Base-by-base conservation (phyloP, 2,329 filamentous ascomycete species). In the Blastomyces silverae region DNA sequence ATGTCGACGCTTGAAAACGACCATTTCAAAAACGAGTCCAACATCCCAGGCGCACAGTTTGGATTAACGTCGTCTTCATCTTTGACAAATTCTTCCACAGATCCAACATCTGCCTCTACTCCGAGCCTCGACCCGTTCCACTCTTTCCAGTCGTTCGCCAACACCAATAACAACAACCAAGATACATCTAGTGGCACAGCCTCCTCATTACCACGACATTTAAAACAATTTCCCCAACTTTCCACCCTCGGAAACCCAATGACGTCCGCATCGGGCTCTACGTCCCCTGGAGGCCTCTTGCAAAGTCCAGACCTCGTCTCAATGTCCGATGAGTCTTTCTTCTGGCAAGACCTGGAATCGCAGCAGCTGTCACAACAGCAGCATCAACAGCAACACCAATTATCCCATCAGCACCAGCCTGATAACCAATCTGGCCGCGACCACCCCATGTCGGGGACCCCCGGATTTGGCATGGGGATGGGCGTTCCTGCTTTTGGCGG, bases 1-100 rank as follows among this genome's bases (percentile, higher is more conserved):
- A 78, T 81, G 76, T 79, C 78, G 5, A 79, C 76, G 6, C 68
- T 81, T 53, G 79, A 81, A 70, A 74, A 79, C 62, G 74, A 73
- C 25, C 75, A 78, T 66, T 78, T 79, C 69, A 71, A 74, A 22
- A 68, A 76, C 28, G 67, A 69, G 1, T 60, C 62, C 22, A 48
- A 58, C n/a, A 64, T 60, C 34, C 17, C 60, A 22, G 46, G 56
- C 2, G 64, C 58, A 15, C 67, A 67, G 48, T 65, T 64, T 25
- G 55, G 63, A 8, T 68, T 66, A 48, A 55, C 62, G 39, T 31
- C 63, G 10, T 61, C 50, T n/a, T 62, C 50, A 55, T 46, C 63
- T 34, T 15, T 53, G 37, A 56, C 61, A 20, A 44, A 50, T 55
- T 31, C 50, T 4, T 58, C 62, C 7, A 37, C 48, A 20, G 39